These are phyloP conservation scores for Phascolomyces articulosus DNA, from an alignment of 371 early-diverging fungal genomes.

Conservation along the genomic window DNA sequence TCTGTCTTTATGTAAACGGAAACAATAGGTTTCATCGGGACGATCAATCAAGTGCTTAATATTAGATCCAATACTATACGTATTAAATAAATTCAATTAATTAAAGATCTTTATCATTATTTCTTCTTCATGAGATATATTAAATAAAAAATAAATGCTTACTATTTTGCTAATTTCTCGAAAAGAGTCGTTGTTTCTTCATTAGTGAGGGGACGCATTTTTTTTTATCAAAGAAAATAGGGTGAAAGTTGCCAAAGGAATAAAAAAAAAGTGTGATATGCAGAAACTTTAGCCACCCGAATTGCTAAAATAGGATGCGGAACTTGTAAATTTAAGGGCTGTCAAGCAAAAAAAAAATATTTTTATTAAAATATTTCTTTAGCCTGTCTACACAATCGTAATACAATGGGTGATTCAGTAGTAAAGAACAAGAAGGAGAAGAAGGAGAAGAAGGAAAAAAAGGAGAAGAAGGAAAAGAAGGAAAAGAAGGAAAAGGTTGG, in stretches of 20 bases:
- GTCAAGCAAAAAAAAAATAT: background rate
- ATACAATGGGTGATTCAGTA: slow-evolving; percentile 29
- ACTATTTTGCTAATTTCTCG: slow-evolving; percentile 97
- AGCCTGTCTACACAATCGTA: background rate
- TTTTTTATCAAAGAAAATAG: background rate
- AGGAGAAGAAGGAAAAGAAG: slow-evolving; percentile 44
- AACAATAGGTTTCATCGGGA: slow-evolving; percentile 94
- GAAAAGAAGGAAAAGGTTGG: slow-evolving; percentile 21
- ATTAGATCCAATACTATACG: slow-evolving; percentile 87
- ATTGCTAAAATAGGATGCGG: background rate
- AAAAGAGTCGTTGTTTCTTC: slow-evolving; percentile 96
- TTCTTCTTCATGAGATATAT: too few species aligned
- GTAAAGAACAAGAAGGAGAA: slow-evolving; percentile 51
- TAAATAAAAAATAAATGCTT: slow-evolving; percentile 26
- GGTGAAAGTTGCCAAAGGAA: slow-evolving; percentile 23
- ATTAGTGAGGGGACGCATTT: slow-evolving; percentile 94
- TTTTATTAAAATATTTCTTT: background rate
- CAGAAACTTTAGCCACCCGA: slow-evolving; percentile 1
- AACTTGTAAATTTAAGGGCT: background rate
- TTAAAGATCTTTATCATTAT: too few species aligned
- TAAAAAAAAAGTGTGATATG: slow-evolving; percentile 28
- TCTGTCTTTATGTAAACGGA: slow-evolving; percentile 91
- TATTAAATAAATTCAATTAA: too few species aligned
- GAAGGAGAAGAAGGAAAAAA: slow-evolving; percentile 59
- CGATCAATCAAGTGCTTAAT: slow-evolving; percentile 94